Conservation (phyloP, 2,329 filamentous ascomycete species). For the Grosmannia serpens region DNA sequence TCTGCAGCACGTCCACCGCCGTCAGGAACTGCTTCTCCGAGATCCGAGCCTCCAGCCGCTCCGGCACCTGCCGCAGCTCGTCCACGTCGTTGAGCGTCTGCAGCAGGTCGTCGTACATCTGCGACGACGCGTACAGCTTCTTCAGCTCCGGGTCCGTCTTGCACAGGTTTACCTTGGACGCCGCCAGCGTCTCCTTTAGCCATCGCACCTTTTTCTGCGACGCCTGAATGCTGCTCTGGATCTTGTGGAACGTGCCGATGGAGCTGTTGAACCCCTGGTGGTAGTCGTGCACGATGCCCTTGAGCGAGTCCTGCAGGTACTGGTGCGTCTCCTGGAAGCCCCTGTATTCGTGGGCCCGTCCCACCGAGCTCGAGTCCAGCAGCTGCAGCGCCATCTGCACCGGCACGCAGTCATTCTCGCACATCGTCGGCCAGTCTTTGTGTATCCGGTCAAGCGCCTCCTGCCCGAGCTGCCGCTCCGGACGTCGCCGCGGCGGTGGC, state of each 20-base stretch:
- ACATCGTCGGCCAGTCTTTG: constrained; percentile 86
- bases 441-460: constrained; percentile 70
- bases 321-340: constrained; percentile 75
- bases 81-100: constrained; percentile 76
- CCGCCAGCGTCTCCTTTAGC: constrained; percentile 71
- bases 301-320: constrained; percentile 85
- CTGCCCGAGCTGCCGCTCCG: constrained; percentile 38
- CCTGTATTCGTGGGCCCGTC: constrained; percentile 76
- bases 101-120: constrained; percentile 82
- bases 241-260: constrained; percentile 97
- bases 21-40: constrained; percentile 92
- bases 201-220: constrained; percentile 77
- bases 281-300: constrained; percentile 94
- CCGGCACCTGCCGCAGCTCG: constrained; percentile 77
- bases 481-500: constrained; percentile 1
- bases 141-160: constrained; percentile 84
- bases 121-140: constrained; percentile 75
- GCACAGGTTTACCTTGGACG: constrained; percentile 70
- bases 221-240: constrained; percentile 81
- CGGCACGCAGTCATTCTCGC: constrained; percentile 75
- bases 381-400: constrained; percentile 92
- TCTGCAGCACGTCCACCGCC: constrained; percentile 85
- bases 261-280: constrained; percentile 99
- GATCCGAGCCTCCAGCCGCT: constrained; percentile 86
- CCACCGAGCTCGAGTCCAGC: constrained; percentile 87